Evolutionary conservation across 129 eudicot species (phyloP).

Genomic region (Silybum marianum): DNA sequence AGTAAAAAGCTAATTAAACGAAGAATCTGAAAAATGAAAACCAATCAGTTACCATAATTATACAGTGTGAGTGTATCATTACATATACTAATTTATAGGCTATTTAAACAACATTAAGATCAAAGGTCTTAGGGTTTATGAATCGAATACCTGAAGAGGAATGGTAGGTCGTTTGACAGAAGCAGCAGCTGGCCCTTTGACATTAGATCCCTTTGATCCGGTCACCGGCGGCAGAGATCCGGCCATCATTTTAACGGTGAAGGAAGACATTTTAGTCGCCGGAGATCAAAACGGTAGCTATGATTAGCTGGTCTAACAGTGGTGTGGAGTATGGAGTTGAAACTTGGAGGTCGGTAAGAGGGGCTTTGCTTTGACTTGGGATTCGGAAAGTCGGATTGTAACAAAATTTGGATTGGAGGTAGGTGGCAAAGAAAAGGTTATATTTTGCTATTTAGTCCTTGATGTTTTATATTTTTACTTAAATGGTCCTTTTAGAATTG

Average conservation of each 20-base stretch:
- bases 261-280: constrained; percentile 41
- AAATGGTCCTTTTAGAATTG: background rate
- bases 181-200: constrained; percentile 22
- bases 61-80: background rate
- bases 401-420: constrained; percentile 15
- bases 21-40: background rate
- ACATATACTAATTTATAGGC: background rate
- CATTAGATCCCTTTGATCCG: constrained; percentile 30
- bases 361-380: constrained; percentile 23
- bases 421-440: background rate
- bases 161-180: constrained; percentile 34
- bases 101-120: background rate
- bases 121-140: background rate
- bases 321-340: background rate
- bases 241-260: constrained; percentile 36
- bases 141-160: constrained; percentile 46
- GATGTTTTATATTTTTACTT: background rate
- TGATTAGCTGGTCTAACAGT: constrained; percentile 9
- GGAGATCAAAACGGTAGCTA: constrained; percentile 23
- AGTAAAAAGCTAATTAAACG: background rate
- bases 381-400: constrained; percentile 23
- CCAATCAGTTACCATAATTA: background rate
- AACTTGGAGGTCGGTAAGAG: constrained; percentile 22
- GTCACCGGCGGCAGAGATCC: constrained; percentile 41
- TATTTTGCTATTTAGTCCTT: constrained; percentile 11